Evolutionary conservation across 805 yeast species (phyloP).

Genomic region (Teunomyces stri): DNA sequence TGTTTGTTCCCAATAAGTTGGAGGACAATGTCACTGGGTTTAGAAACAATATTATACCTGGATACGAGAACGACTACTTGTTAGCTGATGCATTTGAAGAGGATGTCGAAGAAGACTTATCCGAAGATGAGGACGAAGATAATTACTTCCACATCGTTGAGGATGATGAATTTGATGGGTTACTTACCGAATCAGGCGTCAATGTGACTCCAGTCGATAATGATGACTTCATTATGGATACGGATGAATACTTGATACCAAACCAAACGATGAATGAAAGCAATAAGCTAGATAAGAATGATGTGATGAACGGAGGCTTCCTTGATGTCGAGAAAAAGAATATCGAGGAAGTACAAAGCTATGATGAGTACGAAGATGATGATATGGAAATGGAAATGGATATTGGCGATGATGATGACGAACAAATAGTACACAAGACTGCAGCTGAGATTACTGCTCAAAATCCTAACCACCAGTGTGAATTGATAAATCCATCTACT

Average conservation of each 20-base stretch:
- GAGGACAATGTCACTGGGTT: constrained; percentile 10
- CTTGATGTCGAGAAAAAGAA: constrained; percentile 8
- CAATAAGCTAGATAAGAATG: constrained; percentile 9
- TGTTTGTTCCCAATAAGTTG: constrained; percentile 24
- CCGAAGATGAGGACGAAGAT: constrained; percentile 39
- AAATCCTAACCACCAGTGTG: constrained; percentile 54
- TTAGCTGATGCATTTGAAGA: constrained; percentile 37
- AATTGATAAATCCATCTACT: constrained; percentile 56
- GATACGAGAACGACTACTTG: constrained; percentile 35
- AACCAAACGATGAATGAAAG: neutral
- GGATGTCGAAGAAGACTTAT: constrained; percentile 42
- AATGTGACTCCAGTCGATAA: neutral
- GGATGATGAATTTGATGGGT: constrained; percentile 30
- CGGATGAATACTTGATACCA: constrained; percentile 9
- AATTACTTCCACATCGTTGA: constrained; percentile 34
- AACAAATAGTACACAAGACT: constrained; percentile 12
- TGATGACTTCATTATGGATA: constrained; percentile 9
- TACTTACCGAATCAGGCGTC: neutral
- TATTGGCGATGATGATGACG: constrained; percentile 4
- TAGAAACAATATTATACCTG: constrained; percentile 22
- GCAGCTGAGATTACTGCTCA: constrained; percentile 33
- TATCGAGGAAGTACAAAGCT: neutral
- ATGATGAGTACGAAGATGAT: constrained; percentile 7
- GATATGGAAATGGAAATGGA: constrained; percentile 6
- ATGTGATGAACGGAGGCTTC: constrained; percentile 13